These are phyloP conservation scores for Phallus indusiatus DNA, from an alignment of 768 basidiomycete species.

Conservation along the genomic window DNA sequence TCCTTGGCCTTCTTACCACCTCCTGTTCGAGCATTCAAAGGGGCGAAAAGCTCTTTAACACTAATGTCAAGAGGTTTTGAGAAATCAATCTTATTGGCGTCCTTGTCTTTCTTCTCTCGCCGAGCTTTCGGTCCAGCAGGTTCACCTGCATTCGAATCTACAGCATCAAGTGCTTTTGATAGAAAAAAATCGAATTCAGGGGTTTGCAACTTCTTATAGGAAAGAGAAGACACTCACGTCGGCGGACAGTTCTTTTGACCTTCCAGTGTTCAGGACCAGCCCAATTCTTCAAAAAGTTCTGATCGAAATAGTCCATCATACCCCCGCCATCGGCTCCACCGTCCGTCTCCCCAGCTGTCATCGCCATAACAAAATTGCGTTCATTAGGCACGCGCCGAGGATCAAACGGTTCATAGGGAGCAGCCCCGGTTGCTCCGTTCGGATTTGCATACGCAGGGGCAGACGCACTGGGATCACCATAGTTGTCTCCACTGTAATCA, in stretches of 20 bases:
- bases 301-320: conserved; percentile 86
- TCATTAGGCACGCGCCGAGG: conserved; percentile 69
- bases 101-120: conserved; percentile 78
- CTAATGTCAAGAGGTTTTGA: conserved; percentile 47
- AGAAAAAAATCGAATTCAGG: conserved; percentile 9
- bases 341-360: conserved; percentile 50
- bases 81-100: conserved; percentile 79
- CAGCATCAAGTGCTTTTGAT: not conserved
- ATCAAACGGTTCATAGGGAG: conserved; percentile 70
- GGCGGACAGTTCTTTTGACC: conserved; percentile 67
- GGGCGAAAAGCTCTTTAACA: conserved; percentile 66
- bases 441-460: conserved; percentile 10
- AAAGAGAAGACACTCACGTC: conserved; percentile 41
- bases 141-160: conserved; percentile 39
- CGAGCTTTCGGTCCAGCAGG: conserved; percentile 40
- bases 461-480: conserved; percentile 35
- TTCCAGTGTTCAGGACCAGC: conserved; percentile 99
- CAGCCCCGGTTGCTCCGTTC: conserved; percentile 26
- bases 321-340: conserved; percentile 39
- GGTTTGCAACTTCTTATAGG: not conserved
- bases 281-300: conserved; percentile 85
- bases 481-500: conserved; percentile 30
- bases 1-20: conserved; percentile 39
- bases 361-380: conserved; percentile 77
- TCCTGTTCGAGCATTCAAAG: conserved; percentile 52